These are phyloP conservation scores for Apiospora pterosperma DNA, from an alignment of 2,329 filamentous ascomycete species.

Conservation along the genomic window DNA sequence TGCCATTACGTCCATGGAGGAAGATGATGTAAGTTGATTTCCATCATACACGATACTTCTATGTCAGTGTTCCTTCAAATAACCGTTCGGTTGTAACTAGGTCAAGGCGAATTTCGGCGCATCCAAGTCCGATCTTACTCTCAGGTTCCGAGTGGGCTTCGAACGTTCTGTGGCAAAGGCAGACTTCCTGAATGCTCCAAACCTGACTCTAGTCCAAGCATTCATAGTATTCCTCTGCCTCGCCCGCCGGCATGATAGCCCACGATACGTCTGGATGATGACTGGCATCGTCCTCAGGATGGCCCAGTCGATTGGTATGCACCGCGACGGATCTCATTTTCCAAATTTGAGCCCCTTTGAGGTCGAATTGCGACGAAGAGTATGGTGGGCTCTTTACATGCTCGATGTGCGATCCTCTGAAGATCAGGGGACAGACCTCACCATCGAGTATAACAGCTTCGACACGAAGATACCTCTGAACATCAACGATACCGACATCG, in stretches of 20 bases:
- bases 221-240: slow-evolving; percentile 47
- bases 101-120: slow-evolving; percentile 32
- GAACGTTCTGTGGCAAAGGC: slow-evolving; percentile 46
- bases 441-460: slow-evolving; percentile 48
- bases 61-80: slow-evolving; percentile 5
- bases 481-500: slow-evolving; percentile 45
- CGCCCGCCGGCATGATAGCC: slow-evolving; percentile 43
- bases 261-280: slow-evolving; percentile 49
- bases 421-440: slow-evolving; percentile 60
- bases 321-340: slow-evolving; percentile 55
- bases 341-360: slow-evolving; percentile 52
- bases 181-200: slow-evolving; percentile 46
- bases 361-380: slow-evolving; percentile 54
- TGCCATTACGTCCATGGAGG: slow-evolving; percentile 53
- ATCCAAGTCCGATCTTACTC: slow-evolving; percentile 33
- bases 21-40: slow-evolving; percentile 44
- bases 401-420: slow-evolving; percentile 59
- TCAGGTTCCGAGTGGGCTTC: slow-evolving; percentile 38
- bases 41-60: neutral
- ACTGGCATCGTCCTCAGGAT: slow-evolving; percentile 57
- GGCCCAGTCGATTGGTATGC: slow-evolving; percentile 56
- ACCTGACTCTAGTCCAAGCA: slow-evolving; percentile 49
- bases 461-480: slow-evolving; percentile 53
- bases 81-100: slow-evolving; percentile 9
- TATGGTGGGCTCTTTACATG: slow-evolving; percentile 60